Base-by-base conservation (phyloP, 768 basidiomycete species). In the Panaeolus cyanescens region DNA sequence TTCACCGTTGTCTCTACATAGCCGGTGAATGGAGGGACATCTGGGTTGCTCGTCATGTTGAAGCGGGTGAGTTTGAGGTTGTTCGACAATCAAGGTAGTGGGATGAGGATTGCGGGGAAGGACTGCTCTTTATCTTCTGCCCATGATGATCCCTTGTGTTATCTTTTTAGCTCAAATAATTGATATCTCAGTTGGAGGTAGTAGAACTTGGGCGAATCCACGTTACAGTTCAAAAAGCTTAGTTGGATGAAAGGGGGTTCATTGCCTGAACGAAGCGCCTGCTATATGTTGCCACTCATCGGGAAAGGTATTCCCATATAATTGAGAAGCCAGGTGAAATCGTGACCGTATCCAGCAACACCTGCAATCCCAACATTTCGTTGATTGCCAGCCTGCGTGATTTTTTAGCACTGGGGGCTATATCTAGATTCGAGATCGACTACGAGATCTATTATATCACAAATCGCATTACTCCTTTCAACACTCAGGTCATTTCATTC, bases 1-100 rank as follows among this genome's bases (percentile, higher is more conserved):
- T 95, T 87, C 68, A 85, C 84, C 15, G 91, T 93, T 42, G 90
- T 89, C 69, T 93, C 90, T 56, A 93, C 88, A 75, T 86, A 92
- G 39, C 93, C 92, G 61, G 82, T 80, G 79, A 92, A 92, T 53
- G 90, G 88, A 58, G 84, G 81, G 71, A 83, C 77, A 67, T 85
- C 83, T 56, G 82, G 79, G 74, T 80, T 83, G 71, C 79, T 81
- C 66, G 77, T 73, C 81, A 83, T 83, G 59, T 72, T 74, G 69
- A 72, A 67, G 71, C 68, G 73, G 67, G 70, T 76, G 76, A 83
- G 78, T 71, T 83, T 81, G 81, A 84, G 80, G 81, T 79, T 82
- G 82, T 83, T 82, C 68, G 82, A 82, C 80, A 81, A 77, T 72
- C 62, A 74, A 72, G 72, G 74, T 71, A 74, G 75, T 75, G 77